phyloP scores from a whole-genome alignment of 495 filamentous ascomycete genomes.

The Penicillium malachiteum region DNA sequence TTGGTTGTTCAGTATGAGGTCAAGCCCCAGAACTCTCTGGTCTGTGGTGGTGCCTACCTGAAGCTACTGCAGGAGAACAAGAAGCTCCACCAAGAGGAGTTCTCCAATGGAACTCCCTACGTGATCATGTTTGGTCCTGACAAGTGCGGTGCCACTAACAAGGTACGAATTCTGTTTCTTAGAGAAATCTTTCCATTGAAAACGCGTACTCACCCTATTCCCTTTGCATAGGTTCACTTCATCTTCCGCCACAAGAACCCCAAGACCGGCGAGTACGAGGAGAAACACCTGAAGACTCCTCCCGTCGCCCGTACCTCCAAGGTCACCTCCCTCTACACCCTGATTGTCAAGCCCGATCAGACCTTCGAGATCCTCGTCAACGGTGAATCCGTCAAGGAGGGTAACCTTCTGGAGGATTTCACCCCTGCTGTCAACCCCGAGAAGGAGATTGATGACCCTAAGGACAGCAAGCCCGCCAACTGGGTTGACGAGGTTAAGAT shows the following conservation, averaged over 20 bases:
- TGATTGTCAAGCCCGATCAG: slow-evolving; percentile 95
- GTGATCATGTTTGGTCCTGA: slow-evolving; percentile 99
- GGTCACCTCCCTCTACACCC: slow-evolving; percentile 89
- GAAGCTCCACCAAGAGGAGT: slow-evolving; percentile 94
- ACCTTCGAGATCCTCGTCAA: slow-evolving; percentile 89
- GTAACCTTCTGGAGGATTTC: slow-evolving; percentile 94
- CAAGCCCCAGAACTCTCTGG: slow-evolving; percentile 96
- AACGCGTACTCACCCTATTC: slow-evolving; percentile 1
- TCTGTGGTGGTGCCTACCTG: slow-evolving; percentile 98
- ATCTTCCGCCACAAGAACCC: slow-evolving; percentile 99
- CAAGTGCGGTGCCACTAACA: slow-evolving; percentile 99
- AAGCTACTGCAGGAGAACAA: slow-evolving; percentile 99
- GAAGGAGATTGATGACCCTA: slow-evolving; percentile 94
- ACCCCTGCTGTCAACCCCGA: slow-evolving; percentile 87
- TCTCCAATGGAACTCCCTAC: slow-evolving; percentile 95
- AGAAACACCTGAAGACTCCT: slow-evolving; percentile 92
- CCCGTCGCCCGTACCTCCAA: slow-evolving; percentile 86
- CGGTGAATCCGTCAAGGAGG: slow-evolving; percentile 79
- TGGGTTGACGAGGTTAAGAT: slow-evolving; percentile 96
- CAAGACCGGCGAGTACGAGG: slow-evolving; percentile 99
- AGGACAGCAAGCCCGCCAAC: slow-evolving; percentile 90
- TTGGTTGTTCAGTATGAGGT: slow-evolving; percentile 99
- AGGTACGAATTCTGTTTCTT: slow-evolving; percentile 49
- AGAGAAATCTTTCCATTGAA: neutral
- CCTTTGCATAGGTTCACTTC: slow-evolving; percentile 75